Evolutionary conservation across 164 flowering plant genomes (phyloP).

Genomic region (Berberis vulgaris): DNA sequence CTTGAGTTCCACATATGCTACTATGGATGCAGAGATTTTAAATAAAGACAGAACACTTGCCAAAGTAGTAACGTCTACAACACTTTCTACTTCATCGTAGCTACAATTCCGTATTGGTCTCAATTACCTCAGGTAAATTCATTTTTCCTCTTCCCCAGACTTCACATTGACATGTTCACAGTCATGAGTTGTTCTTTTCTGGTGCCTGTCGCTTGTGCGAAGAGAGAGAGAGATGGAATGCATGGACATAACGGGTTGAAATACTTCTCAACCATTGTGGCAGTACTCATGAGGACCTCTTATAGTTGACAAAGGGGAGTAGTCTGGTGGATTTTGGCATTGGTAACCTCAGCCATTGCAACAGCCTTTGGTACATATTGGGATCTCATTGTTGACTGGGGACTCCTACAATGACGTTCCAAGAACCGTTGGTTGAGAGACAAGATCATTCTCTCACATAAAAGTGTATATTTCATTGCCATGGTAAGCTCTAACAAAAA

Average conservation of each 20-base stretch:
- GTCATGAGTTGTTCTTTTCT: not conserved
- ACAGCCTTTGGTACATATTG: slow-evolving; percentile 49
- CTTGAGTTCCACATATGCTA: slow-evolving; percentile 65
- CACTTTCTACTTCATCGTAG: slow-evolving; percentile 25
- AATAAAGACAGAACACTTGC: slow-evolving; percentile 34
- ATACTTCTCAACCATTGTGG: slow-evolving; percentile 56
- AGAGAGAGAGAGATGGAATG: slow-evolving; percentile 42
- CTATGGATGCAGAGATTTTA: slow-evolving; percentile 65
- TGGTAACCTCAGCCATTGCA: slow-evolving; percentile 42
- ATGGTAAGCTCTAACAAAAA: slow-evolving; percentile 32
- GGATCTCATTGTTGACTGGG: slow-evolving; percentile 76
- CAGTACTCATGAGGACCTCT: slow-evolving; percentile 53
- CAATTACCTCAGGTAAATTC: slow-evolving; percentile 22
- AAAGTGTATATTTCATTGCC: slow-evolving; percentile 50
- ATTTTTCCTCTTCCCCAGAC: not conserved
- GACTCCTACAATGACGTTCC: slow-evolving; percentile 49
- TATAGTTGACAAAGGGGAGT: slow-evolving; percentile 26
- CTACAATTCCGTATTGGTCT: slow-evolving; percentile 19
- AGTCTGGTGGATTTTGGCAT: slow-evolving; percentile 44
- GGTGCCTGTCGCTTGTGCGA: slow-evolving; percentile 69
- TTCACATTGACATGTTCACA: not conserved
- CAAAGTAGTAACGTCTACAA: slow-evolving; percentile 17
- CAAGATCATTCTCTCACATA: slow-evolving; percentile 49
- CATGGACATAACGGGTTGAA: slow-evolving; percentile 59
- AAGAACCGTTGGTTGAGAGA: slow-evolving; percentile 59